These are phyloP conservation scores for Coniochaeta sp. DNA, from an alignment of 2,329 filamentous ascomycete genomes.

Conservation along the genomic window DNA sequence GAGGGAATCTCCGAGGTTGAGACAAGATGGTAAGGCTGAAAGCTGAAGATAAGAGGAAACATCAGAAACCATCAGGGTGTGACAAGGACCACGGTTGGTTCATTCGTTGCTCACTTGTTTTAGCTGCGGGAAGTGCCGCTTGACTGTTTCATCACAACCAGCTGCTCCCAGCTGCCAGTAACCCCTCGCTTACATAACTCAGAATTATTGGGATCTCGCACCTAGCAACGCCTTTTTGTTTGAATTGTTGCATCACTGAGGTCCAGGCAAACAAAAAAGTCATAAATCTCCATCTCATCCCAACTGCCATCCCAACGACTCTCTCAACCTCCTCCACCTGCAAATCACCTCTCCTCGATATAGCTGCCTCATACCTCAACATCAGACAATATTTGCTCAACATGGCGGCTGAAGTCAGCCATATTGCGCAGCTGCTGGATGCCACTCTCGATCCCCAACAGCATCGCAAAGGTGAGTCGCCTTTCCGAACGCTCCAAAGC, in stretches of 20 bases:
- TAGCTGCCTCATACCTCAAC: neutral
- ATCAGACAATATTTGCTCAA: constrained; percentile 8
- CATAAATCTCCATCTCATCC: neutral
- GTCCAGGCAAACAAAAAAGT: neutral
- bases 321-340: neutral
- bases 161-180: neutral
- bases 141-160: too few species aligned
- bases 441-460: constrained; percentile 82
- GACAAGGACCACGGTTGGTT: too few species aligned
- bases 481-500: neutral
- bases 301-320: too few species aligned
- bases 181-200: neutral
- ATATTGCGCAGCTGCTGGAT: constrained; percentile 76
- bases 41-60: too few species aligned
- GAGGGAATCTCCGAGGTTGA: too few species aligned
- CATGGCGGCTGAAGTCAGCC: constrained; percentile 51
- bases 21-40: too few species aligned
- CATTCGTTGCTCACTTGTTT: too few species aligned
- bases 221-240: constrained; percentile 4
- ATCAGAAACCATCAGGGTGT: neutral
- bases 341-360: neutral
- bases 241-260: neutral
- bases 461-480: constrained; percentile 72
- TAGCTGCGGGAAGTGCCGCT: neutral
- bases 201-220: neutral